Evolutionary conservation across 2,329 filamentous ascomycete species (phyloP).

Genomic region (Trematosphaeria pertusa): DNA sequence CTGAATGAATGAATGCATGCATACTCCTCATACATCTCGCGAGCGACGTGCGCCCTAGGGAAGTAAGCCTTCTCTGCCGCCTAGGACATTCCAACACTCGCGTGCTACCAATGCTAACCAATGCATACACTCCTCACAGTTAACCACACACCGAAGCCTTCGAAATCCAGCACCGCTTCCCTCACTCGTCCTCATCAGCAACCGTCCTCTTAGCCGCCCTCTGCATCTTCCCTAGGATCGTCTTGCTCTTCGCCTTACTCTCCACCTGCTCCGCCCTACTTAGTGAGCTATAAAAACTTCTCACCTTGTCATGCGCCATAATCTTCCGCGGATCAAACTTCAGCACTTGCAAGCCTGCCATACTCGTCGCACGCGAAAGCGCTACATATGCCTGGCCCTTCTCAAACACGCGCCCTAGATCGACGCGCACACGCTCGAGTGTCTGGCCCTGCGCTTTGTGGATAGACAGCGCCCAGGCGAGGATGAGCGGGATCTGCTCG

Average conservation of each 20-base stretch:
- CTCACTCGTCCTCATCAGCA: background rate
- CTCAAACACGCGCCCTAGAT: conserved; percentile 90
- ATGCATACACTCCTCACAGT: too few species aligned
- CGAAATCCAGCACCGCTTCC: too few species aligned
- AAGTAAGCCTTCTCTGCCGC: too few species aligned
- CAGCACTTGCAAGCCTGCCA: conserved; percentile 85
- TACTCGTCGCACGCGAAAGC: conserved; percentile 87
- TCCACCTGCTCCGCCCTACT: conserved; percentile 69
- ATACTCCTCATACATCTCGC: too few species aligned
- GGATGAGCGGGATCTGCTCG: conserved; percentile 77
- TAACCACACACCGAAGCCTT: too few species aligned
- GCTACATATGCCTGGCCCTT: conserved; percentile 98
- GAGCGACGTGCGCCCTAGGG: too few species aligned
- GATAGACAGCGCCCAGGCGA: conserved; percentile 96
- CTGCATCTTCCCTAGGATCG: conserved; percentile 39
- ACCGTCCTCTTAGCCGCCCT: conserved; percentile 23
- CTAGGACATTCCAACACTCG: too few species aligned
- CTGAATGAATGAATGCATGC: too few species aligned
- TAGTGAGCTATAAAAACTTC: conserved; percentile 83
- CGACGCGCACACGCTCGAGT: conserved; percentile 90
- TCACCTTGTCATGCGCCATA: conserved; percentile 88
- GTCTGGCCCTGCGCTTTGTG: conserved; percentile 98
- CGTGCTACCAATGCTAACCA: too few species aligned
- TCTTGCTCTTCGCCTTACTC: conserved; percentile 41
- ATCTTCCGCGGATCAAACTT: conserved; percentile 90